phyloP scores from a whole-genome alignment of 2,329 filamentous ascomycete species.

The Pseudopyrenochaeta lycopersici region DNA sequence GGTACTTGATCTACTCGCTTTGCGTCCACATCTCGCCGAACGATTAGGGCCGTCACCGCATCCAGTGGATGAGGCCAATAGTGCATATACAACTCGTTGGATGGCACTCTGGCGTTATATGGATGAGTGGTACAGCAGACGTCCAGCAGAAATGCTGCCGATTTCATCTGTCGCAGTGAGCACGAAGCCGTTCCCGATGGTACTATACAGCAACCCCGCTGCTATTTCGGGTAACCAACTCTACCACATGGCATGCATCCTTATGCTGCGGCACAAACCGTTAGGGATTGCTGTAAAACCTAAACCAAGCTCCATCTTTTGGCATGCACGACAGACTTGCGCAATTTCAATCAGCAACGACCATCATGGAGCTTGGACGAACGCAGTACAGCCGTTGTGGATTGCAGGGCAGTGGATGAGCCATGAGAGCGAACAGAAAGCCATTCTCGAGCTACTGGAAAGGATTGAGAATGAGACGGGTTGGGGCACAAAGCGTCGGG shows the following conservation, averaged over 20 bases:
- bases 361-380: slow-evolving; percentile 58
- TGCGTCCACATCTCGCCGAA: slow-evolving; percentile 27
- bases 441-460: slow-evolving; percentile 59
- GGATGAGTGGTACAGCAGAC: slow-evolving; percentile 41
- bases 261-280: slow-evolving; percentile 33
- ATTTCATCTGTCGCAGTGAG: slow-evolving; percentile 9
- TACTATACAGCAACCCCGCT: slow-evolving; percentile 24
- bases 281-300: slow-evolving; percentile 19
- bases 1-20: slow-evolving; percentile 45
- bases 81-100: slow-evolving; percentile 29
- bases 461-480: slow-evolving; percentile 63
- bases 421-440: slow-evolving; percentile 54
- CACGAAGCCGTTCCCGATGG: slow-evolving; percentile 16
- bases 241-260: slow-evolving; percentile 22
- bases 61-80: background rate
- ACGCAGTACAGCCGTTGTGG: slow-evolving; percentile 58
- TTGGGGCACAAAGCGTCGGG: slow-evolving; percentile 64
- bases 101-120: slow-evolving; percentile 42
- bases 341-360: slow-evolving; percentile 56
- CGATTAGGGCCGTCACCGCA: slow-evolving; percentile 16
- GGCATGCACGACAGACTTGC: slow-evolving; percentile 59
- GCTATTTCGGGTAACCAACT: slow-evolving; percentile 27
- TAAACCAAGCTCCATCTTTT: slow-evolving; percentile 49
- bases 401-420: slow-evolving; percentile 60
- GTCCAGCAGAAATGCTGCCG: slow-evolving; percentile 31